Percentiles rank a stretch among this genome's conserved stretches.
Conservation (phyloP, 495 filamentous ascomycete species). For the Extremus antarcticus region DNA sequence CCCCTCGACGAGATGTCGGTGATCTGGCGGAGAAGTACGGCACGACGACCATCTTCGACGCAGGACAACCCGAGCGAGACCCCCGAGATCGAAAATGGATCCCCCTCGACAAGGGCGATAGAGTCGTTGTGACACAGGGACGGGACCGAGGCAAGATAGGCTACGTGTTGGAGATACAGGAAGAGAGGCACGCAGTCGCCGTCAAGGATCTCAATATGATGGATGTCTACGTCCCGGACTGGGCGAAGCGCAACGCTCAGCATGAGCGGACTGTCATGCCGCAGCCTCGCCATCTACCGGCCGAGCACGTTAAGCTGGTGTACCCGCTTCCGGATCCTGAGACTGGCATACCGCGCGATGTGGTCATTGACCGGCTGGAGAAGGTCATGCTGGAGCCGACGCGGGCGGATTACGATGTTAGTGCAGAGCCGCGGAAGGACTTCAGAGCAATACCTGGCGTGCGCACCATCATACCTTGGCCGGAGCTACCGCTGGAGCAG, state of each 20-base stretch:
- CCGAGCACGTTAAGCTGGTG: constrained; percentile 69
- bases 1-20: constrained; percentile 59
- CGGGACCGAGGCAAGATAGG: constrained; percentile 74
- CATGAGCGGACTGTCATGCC: constrained; percentile 21
- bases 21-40: constrained; percentile 39
- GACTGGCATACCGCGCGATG: constrained; percentile 54
- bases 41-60: constrained; percentile 34
- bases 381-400: constrained; percentile 30
- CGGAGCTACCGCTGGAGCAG: constrained; percentile 28
- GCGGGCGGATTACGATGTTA: constrained; percentile 33
- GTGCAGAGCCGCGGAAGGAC: constrained; percentile 36
- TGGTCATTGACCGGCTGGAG: constrained; percentile 60
- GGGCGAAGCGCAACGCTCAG: constrained; percentile 28
- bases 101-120: constrained; percentile 52
- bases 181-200: constrained; percentile 43
- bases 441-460: constrained; percentile 40
- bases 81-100: constrained; percentile 37
- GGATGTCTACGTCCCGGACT: constrained; percentile 49
- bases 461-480: constrained; percentile 64
- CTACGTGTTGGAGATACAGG: constrained; percentile 47
- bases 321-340: constrained; percentile 54
- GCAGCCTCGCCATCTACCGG: constrained; percentile 43
- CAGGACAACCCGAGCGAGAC: constrained; percentile 32
- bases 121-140: constrained; percentile 68
- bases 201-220: constrained; percentile 62